phyloP scores from a whole-genome alignment of 352 stramenopile species.

The Phytophthora sojae region DNA sequence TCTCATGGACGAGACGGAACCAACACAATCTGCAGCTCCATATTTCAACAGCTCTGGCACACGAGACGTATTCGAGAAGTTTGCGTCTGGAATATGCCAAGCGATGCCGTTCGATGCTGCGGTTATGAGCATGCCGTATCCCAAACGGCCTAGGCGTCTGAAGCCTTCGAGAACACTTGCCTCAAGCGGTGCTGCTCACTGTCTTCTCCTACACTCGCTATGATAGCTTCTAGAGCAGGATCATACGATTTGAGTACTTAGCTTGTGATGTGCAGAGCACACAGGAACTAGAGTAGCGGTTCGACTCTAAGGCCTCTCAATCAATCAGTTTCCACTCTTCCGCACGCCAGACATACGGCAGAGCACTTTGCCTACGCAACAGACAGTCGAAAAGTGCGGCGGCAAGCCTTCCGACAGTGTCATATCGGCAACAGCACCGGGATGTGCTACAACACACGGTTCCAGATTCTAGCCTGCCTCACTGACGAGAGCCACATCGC shows the following conservation, averaged over 20 bases:
- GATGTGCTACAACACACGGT: slow-evolving; percentile 29
- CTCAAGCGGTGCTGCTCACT: too few species aligned
- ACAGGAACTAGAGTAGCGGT: too few species aligned
- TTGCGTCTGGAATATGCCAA: slow-evolving; percentile 13
- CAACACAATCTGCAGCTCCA: neutral
- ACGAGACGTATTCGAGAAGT: slow-evolving; percentile 10
- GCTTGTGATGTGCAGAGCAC: too few species aligned
- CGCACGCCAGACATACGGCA: neutral
- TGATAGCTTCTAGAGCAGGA: too few species aligned
- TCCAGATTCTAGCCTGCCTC: slow-evolving; percentile 39
- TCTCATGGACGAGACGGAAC: slow-evolving; percentile 5
- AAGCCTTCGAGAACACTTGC: too few species aligned
- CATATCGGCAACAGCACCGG: slow-evolving; percentile 12
- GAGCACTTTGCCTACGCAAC: slow-evolving; percentile 7
- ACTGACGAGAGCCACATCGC: slow-evolving; percentile 24
- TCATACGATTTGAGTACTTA: too few species aligned
- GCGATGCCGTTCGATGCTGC: neutral
- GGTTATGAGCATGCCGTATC: neutral
- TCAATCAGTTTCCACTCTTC: too few species aligned
- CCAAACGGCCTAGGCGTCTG: too few species aligned
- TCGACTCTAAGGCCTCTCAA: too few species aligned
- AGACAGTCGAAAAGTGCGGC: slow-evolving; percentile 28
- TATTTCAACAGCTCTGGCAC: slow-evolving; percentile 12
- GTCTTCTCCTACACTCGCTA: too few species aligned
- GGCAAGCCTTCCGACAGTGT: slow-evolving; percentile 39